A percentile compares a stretch with the other conserved stretches of the same genome.
Evolutionary conservation across 2,329 filamentous ascomycete genomes (phyloP).

Genomic region (Colletotrichum siamense): DNA sequence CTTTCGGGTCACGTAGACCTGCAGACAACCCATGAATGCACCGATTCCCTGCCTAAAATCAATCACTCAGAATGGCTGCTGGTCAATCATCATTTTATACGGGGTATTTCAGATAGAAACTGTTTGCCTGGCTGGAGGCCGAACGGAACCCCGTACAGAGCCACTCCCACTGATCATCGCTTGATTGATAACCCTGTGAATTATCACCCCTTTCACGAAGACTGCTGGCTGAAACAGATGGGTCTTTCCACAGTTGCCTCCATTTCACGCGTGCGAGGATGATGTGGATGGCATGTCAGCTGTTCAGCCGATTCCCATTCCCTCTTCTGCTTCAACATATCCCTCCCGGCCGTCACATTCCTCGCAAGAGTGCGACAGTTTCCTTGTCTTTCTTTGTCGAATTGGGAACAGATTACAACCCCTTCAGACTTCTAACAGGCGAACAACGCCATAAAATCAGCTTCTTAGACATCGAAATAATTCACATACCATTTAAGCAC

Average conservation of each 20-base stretch:
- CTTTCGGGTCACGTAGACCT: background rate
- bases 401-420: background rate
- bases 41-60: background rate
- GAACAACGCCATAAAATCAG: background rate
- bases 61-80: background rate
- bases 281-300: background rate
- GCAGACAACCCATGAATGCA: background rate
- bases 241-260: background rate
- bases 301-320: background rate
- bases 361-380: background rate
- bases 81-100: background rate
- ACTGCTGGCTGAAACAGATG: background rate
- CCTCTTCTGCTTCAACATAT: background rate
- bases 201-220: background rate
- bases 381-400: background rate
- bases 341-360: background rate
- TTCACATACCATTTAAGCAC: background rate
- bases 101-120: background rate
- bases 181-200: background rate
- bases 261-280: background rate
- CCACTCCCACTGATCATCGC: background rate
- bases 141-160: background rate
- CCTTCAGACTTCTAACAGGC: background rate
- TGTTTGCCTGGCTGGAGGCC: background rate
- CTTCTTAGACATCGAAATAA: background rate